Conservation (phyloP, 306 rosid genomes). For the Fragaria iinumae region DNA sequence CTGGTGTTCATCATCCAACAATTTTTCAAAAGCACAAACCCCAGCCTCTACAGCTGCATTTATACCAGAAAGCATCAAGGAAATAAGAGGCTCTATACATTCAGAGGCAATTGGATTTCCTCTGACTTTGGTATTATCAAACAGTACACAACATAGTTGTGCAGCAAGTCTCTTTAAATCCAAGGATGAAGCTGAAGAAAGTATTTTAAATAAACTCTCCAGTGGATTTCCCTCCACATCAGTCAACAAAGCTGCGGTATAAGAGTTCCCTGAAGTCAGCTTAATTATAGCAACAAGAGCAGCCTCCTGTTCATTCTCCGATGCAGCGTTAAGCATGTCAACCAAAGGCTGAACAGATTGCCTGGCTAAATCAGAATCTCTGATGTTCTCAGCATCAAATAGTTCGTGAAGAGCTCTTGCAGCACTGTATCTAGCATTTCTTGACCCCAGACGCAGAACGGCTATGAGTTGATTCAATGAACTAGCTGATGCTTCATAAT, state of each 20-base stretch:
- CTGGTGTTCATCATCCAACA: slow-evolving; percentile 80
- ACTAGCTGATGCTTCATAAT: slow-evolving; percentile 74
- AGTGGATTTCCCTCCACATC: slow-evolving; percentile 84
- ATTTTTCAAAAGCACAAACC: slow-evolving; percentile 83
- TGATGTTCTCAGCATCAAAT: slow-evolving; percentile 63
- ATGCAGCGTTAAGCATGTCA: slow-evolving; percentile 86
- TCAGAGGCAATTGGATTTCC: slow-evolving; percentile 69
- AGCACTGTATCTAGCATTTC: slow-evolving; percentile 90
- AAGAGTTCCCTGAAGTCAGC: slow-evolving; percentile 71
- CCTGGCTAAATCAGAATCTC: slow-evolving; percentile 71
- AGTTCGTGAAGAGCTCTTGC: slow-evolving; percentile 86
- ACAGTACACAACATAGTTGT: slow-evolving; percentile 67
- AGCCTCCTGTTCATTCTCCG: slow-evolving; percentile 84
- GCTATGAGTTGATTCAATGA: slow-evolving; percentile 90
- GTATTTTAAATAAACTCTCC: slow-evolving; percentile 66
- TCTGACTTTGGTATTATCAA: slow-evolving; percentile 62
- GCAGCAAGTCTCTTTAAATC: slow-evolving; percentile 83
- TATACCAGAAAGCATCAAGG: slow-evolving; percentile 67
- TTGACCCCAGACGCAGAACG: slow-evolving; percentile 94
- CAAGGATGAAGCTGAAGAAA: slow-evolving; percentile 69
- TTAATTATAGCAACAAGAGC: slow-evolving; percentile 76
- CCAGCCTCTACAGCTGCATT: slow-evolving; percentile 71
- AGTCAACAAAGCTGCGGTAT: slow-evolving; percentile 53
- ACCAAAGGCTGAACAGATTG: slow-evolving; percentile 88
- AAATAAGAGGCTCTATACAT: slow-evolving; percentile 73